Conservation (phyloP, 1,139 yeast species). For the Kurtzmaniella quercitrusa region DNA sequence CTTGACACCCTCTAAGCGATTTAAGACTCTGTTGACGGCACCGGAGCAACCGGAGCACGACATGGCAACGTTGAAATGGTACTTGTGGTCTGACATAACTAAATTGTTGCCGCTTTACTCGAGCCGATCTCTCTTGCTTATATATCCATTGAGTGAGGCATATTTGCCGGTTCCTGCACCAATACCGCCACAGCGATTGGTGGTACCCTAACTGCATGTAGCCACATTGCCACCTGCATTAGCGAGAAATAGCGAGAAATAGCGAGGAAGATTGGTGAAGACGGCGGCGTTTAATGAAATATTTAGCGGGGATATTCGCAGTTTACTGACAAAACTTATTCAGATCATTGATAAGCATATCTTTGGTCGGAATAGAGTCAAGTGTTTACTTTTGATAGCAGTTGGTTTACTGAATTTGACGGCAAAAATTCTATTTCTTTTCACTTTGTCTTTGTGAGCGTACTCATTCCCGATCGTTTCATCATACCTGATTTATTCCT, state of each 20-base stretch:
- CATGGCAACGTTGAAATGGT: conserved; percentile 78
- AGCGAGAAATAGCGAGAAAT: background rate
- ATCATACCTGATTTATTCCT: too few species aligned
- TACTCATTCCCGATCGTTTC: too few species aligned
- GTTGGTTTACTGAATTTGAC: too few species aligned
- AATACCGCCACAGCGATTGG: background rate
- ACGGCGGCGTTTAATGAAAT: background rate
- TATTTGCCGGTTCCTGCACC: background rate
- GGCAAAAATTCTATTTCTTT: too few species aligned
- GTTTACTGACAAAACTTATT: background rate
- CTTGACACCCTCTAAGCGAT: conserved; percentile 70
- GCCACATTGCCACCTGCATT: background rate
- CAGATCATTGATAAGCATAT: background rate
- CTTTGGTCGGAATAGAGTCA: too few species aligned
- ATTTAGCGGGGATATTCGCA: background rate
- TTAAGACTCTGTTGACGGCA: conserved; percentile 79
- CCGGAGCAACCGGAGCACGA: conserved; percentile 83
- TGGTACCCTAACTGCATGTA: background rate
- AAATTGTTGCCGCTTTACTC: background rate
- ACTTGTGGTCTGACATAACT: conserved; percentile 49
- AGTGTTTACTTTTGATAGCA: too few species aligned
- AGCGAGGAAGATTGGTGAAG: background rate
- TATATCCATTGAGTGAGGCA: background rate
- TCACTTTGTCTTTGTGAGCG: too few species aligned
- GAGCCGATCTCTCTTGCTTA: background rate